Conservation (phyloP, 2,329 filamentous ascomycete species). For the Clarireedia hainanense region DNA sequence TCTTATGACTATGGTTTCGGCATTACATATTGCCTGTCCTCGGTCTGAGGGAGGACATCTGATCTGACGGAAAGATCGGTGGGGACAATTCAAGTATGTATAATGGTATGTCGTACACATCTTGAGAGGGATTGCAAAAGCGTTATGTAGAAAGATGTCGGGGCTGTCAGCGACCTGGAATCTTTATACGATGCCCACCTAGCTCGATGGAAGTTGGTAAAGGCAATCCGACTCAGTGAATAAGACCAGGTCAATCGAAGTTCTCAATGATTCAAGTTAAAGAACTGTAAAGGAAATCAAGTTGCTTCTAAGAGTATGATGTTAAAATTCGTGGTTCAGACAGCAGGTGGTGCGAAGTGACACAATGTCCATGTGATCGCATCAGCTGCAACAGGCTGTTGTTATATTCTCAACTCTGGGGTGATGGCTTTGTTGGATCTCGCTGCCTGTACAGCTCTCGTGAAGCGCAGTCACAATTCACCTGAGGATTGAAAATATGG, state of each 20-base stretch:
- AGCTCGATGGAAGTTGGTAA: no score
- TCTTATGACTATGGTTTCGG: neutral
- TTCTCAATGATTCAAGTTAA: no score
- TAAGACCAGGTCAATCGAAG: no score
- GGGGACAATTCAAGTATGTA: constrained; percentile 2
- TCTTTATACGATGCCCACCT: no score
- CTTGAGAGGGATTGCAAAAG: neutral
- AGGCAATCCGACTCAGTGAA: no score
- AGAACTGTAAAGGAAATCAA: no score
- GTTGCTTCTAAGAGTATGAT: neutral
- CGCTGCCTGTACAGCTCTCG: neutral
- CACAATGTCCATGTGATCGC: neutral
- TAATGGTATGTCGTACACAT: constrained; percentile 6
- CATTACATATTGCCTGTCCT: neutral
- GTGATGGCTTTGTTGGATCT: neutral
- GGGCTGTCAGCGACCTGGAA: no score
- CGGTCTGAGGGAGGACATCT: neutral
- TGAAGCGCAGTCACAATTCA: neutral
- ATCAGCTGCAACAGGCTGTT: neutral
- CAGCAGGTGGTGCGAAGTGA: neutral
- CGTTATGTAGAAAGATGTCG: no score
- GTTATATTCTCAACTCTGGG: neutral
- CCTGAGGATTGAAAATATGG: no score
- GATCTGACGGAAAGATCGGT: neutral
- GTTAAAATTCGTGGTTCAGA: neutral